Evolutionary conservation across 2,329 filamentous ascomycete genomes (phyloP), one percentile per base, ranked within the genome.

Genomic region (Hymenoscyphus albidus): DNA sequence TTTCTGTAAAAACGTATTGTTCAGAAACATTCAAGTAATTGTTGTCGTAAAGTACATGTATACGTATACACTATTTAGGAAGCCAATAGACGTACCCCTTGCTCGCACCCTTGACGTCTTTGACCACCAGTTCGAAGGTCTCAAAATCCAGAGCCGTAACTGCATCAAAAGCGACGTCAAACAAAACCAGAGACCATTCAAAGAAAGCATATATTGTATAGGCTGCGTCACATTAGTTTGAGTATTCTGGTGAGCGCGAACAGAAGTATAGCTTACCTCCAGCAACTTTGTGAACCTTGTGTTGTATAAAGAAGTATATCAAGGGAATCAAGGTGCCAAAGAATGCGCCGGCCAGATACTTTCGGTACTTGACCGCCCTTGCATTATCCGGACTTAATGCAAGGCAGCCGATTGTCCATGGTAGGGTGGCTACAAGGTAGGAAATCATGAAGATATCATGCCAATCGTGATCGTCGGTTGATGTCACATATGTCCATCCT

Each of bases 371-470:
- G 75, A 97, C 84, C 6, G 95, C 92, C 67, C 81, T 85, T 13
- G 88, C 83, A 76, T 97, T 97, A 64, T 88, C 87, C 12, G 94
- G 93, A 78, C 93, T 97, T 61, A 98, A 80, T 5, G 90, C 87
- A 67, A 98, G 85, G 77, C 94, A 97, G 59, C 95, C 95, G 58
- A 92, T 78, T 1, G 94, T 99, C 95, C 95, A 99, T 1, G 95
- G 95, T 62, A 99, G 82, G 2, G 95, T 98, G 40, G 92, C 90
- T 57, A 99, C 89, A 63, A 99, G 83, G 78, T 99, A 99, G 14
- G 93, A 96, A 71, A 99, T 97, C 95, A 99, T 99, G 77, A 99
- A 94, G 68, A 98, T 94, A 75, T 99, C 95, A 77, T 99, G 95
- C 93, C 93, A 98, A 78, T 96, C 88, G 78, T 99, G 95, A 76